Percentiles rank a stretch among this genome's conserved stretches.
phyloP scores from a whole-genome alignment of 2,329 filamentous ascomycete genomes.

The Curvularia eragrostidis region DNA sequence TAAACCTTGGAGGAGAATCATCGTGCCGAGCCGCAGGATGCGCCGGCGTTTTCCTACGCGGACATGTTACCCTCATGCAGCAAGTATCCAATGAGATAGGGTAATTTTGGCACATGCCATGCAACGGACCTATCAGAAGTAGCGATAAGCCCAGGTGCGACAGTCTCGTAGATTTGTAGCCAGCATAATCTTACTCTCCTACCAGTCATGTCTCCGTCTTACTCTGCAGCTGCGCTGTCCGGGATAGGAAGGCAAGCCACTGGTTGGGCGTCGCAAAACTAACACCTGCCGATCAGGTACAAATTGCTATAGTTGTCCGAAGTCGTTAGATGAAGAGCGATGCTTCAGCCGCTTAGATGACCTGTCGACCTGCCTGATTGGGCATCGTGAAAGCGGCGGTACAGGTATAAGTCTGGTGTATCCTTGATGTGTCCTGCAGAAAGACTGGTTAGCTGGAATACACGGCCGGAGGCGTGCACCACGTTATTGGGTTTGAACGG shows the following conservation, averaged over 20 bases:
- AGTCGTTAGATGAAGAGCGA: conserved; percentile 25
- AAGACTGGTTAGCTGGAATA: conserved; percentile 8
- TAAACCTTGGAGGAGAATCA: conserved; percentile 14
- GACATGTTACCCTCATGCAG: conserved; percentile 24
- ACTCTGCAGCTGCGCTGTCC: conserved; percentile 38
- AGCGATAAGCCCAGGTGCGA: conserved; percentile 40
- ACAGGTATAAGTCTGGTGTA: conserved; percentile 14
- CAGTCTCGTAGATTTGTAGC: conserved; percentile 21
- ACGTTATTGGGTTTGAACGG: conserved; percentile 38
- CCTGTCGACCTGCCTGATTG: conserved; percentile 36
- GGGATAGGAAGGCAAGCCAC: conserved; percentile 37
- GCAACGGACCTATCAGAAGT: conserved; percentile 34
- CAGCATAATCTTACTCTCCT: conserved; percentile 22
- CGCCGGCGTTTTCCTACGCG: conserved; percentile 18
- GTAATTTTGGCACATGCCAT: conserved; percentile 25
- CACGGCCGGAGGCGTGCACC: conserved; percentile 30
- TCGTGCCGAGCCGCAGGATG: conserved; percentile 29
- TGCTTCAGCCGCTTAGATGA: conserved; percentile 25
- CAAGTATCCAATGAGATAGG: conserved; percentile 33
- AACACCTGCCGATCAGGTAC: conserved; percentile 31
- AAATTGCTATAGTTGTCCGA: conserved; percentile 12
- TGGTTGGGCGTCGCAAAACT: conserved; percentile 11
- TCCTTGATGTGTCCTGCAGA: no score
- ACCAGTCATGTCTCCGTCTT: conserved; percentile 23
- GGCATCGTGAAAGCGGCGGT: conserved; percentile 28